Evolutionary conservation across 176 grass and related monocot genomes (phyloP).

Genomic region (Eragrostis nindensis): DNA sequence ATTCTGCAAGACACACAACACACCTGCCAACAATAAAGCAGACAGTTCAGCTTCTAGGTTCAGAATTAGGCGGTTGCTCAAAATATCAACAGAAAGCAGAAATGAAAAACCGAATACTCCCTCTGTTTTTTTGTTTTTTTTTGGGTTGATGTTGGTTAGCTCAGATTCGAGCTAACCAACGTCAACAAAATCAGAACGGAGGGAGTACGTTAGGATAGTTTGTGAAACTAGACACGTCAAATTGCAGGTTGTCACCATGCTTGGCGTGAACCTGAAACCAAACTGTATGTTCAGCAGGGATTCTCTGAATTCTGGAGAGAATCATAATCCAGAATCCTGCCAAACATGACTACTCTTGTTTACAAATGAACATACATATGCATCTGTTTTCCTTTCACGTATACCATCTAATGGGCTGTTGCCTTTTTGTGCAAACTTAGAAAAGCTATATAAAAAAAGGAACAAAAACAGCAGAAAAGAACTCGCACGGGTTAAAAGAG

Average conservation of each 20-base stretch:
- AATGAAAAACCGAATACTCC: too few relatives aligned
- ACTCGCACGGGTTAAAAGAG: neutral
- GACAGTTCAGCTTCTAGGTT: constrained; percentile 3
- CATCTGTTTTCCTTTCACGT: neutral
- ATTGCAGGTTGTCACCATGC: neutral
- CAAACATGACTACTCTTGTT: neutral
- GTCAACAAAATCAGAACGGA: too few relatives aligned
- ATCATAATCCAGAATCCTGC: neutral
- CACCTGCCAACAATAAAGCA: constrained; percentile 42
- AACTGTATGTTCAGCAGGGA: neutral
- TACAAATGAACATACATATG: neutral
- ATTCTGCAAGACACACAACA: constrained; percentile 78
- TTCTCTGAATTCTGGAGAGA: neutral
- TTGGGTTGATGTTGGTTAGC: too few relatives aligned
- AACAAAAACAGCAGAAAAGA: neutral
- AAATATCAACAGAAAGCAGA: neutral
- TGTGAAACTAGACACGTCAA: neutral
- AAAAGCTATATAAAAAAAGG: neutral
- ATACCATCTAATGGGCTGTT: neutral
- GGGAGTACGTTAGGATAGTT: neutral
- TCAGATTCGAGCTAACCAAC: too few relatives aligned
- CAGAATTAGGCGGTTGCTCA: neutral
- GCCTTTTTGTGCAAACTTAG: neutral
- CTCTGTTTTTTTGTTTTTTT: too few relatives aligned
- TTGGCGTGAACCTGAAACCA: neutral